Base-by-base conservation (phyloP, 1,284 basidiomycete genomes). In the Leccinum griseonigrum region DNA sequence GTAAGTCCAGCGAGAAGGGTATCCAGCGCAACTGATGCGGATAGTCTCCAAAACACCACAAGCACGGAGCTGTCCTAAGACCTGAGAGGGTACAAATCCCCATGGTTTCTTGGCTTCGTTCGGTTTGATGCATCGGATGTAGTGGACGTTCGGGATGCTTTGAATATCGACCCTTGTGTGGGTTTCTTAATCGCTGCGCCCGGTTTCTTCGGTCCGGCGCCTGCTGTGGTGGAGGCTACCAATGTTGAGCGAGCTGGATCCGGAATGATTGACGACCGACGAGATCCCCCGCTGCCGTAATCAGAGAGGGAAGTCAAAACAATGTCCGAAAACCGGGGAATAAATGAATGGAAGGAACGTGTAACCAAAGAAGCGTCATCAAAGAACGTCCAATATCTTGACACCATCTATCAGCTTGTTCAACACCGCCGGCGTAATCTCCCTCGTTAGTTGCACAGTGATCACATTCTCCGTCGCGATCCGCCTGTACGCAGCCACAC, bases 21-120 rank as follows among this genome's bases (percentile, higher is more conserved):
- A 99, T 40, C 97, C 97, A 48, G 97, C 97, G 75, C 97, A 98
- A 79, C 94, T 97, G 74, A 99, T 99, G 61, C 96, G 87, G 71
- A 99, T 99, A 2, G 97, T 99, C 77, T 99, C 97, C 57, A 99
- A 83, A 54, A 99, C 97, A 90, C 97, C 97, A 77, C 97, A 99
- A 61, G 97, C 97, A 54, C 97, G 86, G 43, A 99, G 81, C 75
- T 99, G 97, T 36, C 94, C 90, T 46, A 99, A 79, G 16, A 99
- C 97, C 75, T 98, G 96, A 68, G 97, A 94, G 29, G 97, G 94
- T 60, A 94, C 89, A 70, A 98, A 96, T 73, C 95, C 93, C 97
- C 97, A 99, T 22, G 97, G 95, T 63, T 84, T 87, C 79, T 99
- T 99, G 65, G 86, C 84, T 72, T 99, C 97, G 75, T 99, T 99